Conservation (phyloP, 2,329 filamentous ascomycete genomes). For the Pseudogymnoascus pannorum region DNA sequence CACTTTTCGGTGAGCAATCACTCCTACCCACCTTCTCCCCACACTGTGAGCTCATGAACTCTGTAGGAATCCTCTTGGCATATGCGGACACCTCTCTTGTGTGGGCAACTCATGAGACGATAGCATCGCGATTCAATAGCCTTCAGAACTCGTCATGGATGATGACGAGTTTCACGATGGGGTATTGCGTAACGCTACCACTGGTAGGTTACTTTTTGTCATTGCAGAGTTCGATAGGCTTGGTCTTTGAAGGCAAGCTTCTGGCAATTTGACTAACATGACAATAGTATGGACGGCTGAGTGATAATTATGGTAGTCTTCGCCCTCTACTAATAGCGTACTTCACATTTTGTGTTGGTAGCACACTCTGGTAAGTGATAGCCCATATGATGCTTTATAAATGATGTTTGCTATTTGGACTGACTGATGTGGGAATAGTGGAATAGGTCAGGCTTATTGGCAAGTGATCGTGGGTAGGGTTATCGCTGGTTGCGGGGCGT, state of each 20-base stretch:
- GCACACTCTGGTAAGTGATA: conserved; percentile 1
- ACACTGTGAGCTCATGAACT: conserved; percentile 13
- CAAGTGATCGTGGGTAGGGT: conserved; percentile 3
- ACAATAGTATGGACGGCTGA: conserved; percentile 13
- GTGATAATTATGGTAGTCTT: conserved; percentile 6
- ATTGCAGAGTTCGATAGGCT: not conserved
- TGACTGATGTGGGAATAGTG: not conserved
- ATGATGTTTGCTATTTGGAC: not conserved
- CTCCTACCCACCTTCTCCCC: not conserved
- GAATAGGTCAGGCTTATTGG: conserved; percentile 5
- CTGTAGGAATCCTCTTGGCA: conserved; percentile 17
- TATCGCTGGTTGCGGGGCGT: conserved; percentile 7
- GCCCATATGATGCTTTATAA: not conserved
- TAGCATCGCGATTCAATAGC: conserved; percentile 17
- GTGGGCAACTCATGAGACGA: conserved; percentile 20
- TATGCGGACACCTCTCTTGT: conserved; percentile 19
- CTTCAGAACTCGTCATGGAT: conserved; percentile 20
- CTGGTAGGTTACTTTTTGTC: conserved; percentile 12
- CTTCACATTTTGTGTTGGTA: conserved; percentile 5
- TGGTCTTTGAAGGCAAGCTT: not conserved
- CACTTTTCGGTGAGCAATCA: not conserved
- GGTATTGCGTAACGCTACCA: conserved; percentile 19
- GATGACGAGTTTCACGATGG: conserved; percentile 20
- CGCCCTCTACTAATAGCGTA: conserved; percentile 4
- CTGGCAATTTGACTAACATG: not conserved